Evolutionary conservation across 768 basidiomycete genomes (phyloP), one percentile per base, ranked within the genome.

Genomic region (Hygrocybe coccinea): DNA sequence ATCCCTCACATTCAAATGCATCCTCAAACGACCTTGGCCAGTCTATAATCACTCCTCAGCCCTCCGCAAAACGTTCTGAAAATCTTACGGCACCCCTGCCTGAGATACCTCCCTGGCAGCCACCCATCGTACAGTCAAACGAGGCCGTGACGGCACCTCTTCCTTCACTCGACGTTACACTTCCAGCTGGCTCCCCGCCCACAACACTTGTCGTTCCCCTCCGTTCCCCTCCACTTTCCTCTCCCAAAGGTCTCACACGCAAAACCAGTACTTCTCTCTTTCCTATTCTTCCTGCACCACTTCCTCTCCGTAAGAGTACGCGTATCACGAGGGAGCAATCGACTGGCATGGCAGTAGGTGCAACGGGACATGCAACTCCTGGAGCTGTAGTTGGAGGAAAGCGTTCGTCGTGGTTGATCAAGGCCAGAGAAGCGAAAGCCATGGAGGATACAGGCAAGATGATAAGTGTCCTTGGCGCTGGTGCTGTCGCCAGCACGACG

Each of bases 321-420:
- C 80, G 81, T 22, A 62, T 74, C 11, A 62, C 72, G 34, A 75
- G 75, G 17, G 86, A 85, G 17, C 66, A 76, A 39, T 74, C 74
- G 1, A 57, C 64, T 9, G 68, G 69, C 33, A 56, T 72, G 19
- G 74, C 15, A 14, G 5, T 45, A 14, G 25, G 22, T 9, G 14
- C 39, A 21, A 22, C 49, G 14, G 49, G 49, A 33, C 21, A 50
- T 21, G 50, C 71, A 14, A 77, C 76, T 2, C 74, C 78, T 37
- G 73, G 76, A n/a, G 67, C 69, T 4, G 64, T 71, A 19, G 65
- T 68, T 24, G 74, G 74, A 9, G 82, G 80, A 2, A 89, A 87
- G 62, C 82, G 89, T 33, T 86, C 86, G 8, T 91, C 89, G 2
- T 91, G 89, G 89, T 68, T 91, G 52, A 82, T 80, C 69, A 89